Evolutionary conservation across 768 basidiomycete genomes (phyloP), one percentile per base, ranked within the genome.

Genomic region (Mrakia blollopis): DNA sequence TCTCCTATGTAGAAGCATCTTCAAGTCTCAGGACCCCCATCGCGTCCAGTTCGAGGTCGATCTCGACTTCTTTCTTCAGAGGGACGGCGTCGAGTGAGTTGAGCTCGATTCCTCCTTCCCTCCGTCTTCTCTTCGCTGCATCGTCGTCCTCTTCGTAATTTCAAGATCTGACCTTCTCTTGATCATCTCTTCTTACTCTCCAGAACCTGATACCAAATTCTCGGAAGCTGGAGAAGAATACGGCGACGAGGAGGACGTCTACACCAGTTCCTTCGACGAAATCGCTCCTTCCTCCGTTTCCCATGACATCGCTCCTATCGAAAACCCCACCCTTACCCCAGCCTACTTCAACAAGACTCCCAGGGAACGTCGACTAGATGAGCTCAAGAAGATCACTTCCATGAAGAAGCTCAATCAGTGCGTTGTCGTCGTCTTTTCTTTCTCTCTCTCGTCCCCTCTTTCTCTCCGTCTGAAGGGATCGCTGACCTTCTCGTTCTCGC

Each of bases 331-430:
- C 16, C 21, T 68, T 39, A 23, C 35, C 35, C 35, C 65, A 35
- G 65, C 35, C 37, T 21, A 39, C 37, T 37, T 68, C 23, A 68
- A 68, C 39, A 18, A 25, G 35, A 68, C 65, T n/a, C 65, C 65
- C n/a, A 18, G 65, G 6, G 65, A 68, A 13, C 65, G 37, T 4
- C 65, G 65, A 0, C 23, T 39, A 18, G 39, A 41, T 18, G 65
- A 68, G 18, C 6, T 68, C 21, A 44, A 23, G 35, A 39, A 68
- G 65, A 68, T 68, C 11, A 78, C 76, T 0, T 82, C 81, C 0
- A 83, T 82, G 75, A 84, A 84, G 69, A 76, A 80, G 69, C 80
- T 84, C 63, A 83, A 83, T 73, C 75, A 28, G 57, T 57, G 25
- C 23, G 57, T n/a, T n/a, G n/a, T 57, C 28, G 28, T 28, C 57